Conservation (phyloP, 2,329 filamentous ascomycete species). For the Talaromyces sp. region DNA sequence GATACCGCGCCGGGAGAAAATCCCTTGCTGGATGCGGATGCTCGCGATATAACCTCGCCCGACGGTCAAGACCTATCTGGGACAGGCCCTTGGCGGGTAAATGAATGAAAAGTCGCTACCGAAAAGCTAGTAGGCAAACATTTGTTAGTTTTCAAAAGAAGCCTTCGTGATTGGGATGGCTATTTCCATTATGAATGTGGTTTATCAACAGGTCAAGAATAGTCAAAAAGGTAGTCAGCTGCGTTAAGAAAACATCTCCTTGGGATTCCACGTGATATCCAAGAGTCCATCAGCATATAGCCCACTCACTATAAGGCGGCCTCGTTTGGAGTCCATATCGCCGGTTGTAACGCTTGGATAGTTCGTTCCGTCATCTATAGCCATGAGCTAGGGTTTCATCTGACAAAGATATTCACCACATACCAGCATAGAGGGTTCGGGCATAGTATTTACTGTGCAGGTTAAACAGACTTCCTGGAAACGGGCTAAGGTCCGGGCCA, state of each 20-base stretch:
- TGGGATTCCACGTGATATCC: constrained; percentile 15
- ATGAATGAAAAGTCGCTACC: not conserved
- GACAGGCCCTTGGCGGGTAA: not conserved
- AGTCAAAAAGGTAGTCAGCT: not conserved
- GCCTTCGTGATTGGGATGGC: not conserved
- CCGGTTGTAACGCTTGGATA: constrained; percentile 13
- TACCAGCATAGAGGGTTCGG: constrained; percentile 13
- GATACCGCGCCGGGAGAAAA: not conserved
- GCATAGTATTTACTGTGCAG: constrained; percentile 9
- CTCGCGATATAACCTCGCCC: constrained; percentile 3
- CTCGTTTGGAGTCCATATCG: constrained; percentile 14
- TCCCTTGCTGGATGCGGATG: constrained; percentile 5
- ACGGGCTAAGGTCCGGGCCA: constrained; percentile 13
- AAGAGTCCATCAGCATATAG: constrained; percentile 15
- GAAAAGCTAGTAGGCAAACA: not conserved
- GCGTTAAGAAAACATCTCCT: constrained; percentile 3
- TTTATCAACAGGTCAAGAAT: not conserved
- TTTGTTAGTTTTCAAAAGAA: not conserved
- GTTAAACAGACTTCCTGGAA: constrained; percentile 11
- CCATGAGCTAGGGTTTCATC: not conserved
- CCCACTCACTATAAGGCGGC: constrained; percentile 12
- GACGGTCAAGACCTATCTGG: constrained; percentile 4
- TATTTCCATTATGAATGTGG: not conserved
- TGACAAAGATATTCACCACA: not conserved
- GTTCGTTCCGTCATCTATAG: constrained; percentile 13